These are phyloP conservation scores for Pichia thaimueangensis DNA, from an alignment of 805 yeast genomes.

Conservation along the genomic window DNA sequence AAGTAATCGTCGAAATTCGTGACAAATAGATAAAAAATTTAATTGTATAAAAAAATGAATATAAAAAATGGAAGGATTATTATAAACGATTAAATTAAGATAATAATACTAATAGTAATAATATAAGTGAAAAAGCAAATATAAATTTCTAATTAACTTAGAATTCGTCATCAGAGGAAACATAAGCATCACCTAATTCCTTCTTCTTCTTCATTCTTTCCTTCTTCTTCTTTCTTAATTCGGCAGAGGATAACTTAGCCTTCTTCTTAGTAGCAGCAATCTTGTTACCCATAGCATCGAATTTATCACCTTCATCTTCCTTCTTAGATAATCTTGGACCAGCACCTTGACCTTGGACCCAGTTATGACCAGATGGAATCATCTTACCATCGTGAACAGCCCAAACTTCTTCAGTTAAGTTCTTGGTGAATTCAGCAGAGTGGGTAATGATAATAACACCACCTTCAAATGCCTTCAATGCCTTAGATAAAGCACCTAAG, in stretches of 20 bases:
- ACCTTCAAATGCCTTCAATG: constrained; percentile 98
- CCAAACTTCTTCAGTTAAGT: constrained; percentile 99
- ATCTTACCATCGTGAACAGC: constrained; percentile 96
- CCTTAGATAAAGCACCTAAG: constrained; percentile 98
- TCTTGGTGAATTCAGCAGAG: constrained; percentile 99
- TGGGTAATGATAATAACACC: constrained; percentile 99
- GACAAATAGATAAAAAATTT: no score
- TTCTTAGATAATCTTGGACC: constrained; percentile 99
- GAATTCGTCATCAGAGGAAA: constrained; percentile 80
- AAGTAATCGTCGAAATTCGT: no score
- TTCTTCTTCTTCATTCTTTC: constrained; percentile 99
- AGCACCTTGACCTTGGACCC: constrained; percentile 99
- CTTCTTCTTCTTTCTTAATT: constrained; percentile 99
- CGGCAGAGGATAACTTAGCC: constrained; percentile 97
- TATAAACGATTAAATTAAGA: no score
- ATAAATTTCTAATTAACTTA: no score
- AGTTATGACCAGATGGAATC: constrained; percentile 99
- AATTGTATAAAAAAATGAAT: no score
- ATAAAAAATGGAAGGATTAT: no score
- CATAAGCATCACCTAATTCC: constrained; percentile 99
- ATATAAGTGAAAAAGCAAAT: no score
- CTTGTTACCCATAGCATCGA: constrained; percentile 99
- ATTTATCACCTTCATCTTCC: constrained; percentile 92
- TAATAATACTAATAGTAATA: background rate
- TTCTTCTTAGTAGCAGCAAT: constrained; percentile 93